phyloP scores from a whole-genome alignment of 2,329 filamentous ascomycete species.

The Penicillium sp. region DNA sequence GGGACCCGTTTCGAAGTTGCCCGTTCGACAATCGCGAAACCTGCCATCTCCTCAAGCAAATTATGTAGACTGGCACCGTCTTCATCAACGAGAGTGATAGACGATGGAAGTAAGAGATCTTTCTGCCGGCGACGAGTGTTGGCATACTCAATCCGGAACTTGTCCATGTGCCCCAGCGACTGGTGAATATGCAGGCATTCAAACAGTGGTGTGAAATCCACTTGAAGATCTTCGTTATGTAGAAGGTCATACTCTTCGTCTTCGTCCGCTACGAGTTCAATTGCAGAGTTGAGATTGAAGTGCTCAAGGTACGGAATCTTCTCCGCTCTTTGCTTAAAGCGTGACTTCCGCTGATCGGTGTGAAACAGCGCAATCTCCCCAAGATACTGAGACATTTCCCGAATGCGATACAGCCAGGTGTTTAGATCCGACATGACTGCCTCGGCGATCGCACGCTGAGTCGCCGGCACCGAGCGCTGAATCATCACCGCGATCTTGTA shows the following conservation, averaged over 20 bases:
- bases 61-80: slow-evolving; percentile 84
- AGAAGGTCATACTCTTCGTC: slow-evolving; percentile 92
- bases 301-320: slow-evolving; percentile 68
- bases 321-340: slow-evolving; percentile 78
- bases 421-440: slow-evolving; percentile 96
- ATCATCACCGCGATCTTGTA: slow-evolving; percentile 95
- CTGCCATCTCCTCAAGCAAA: slow-evolving; percentile 85
- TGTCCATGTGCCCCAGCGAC: slow-evolving; percentile 85
- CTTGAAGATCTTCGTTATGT: slow-evolving; percentile 89
- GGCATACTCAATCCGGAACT: slow-evolving; percentile 87
- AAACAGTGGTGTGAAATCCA: slow-evolving; percentile 90
- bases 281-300: slow-evolving; percentile 91
- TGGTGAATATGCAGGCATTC: slow-evolving; percentile 96
- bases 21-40: slow-evolving; percentile 94
- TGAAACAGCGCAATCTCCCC: slow-evolving; percentile 97
- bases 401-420: slow-evolving; percentile 91
- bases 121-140: slow-evolving; percentile 86
- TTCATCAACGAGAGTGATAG: slow-evolving; percentile 72
- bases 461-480: slow-evolving; percentile 88
- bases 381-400: slow-evolving; percentile 91
- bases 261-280: slow-evolving; percentile 93
- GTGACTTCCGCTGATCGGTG: slow-evolving; percentile 76
- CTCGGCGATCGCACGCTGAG: slow-evolving; percentile 88
- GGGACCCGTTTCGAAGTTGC: slow-evolving; percentile 84
- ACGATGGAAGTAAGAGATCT: slow-evolving; percentile 74